A percentile compares a stretch with the other conserved stretches of the same genome.
phyloP scores from a whole-genome alignment of 2,329 filamentous ascomycete genomes.

The Chrysoporthe cubensis region DNA sequence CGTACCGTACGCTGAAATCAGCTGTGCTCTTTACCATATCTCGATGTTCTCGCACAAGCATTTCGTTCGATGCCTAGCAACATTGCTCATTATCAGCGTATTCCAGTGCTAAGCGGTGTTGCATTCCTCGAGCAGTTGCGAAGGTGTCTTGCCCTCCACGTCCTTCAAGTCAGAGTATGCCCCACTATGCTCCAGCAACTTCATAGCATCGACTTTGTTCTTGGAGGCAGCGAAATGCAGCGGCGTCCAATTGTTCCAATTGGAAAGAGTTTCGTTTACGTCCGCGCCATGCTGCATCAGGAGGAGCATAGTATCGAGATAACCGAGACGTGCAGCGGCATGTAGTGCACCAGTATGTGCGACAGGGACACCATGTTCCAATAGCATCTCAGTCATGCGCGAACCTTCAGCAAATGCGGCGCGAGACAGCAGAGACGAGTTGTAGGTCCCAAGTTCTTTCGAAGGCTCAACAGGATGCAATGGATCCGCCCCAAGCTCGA shows the following conservation, averaged over 20 bases:
- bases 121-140: conserved; percentile 17
- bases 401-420: conserved; percentile 1
- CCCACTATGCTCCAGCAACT: conserved; percentile 18
- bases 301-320: conserved; percentile 19
- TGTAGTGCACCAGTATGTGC: background rate
- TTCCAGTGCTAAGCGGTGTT: conserved; percentile 6
- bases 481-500: conserved; percentile 19
- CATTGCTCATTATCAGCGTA: background rate
- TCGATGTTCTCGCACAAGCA: conserved; percentile 4
- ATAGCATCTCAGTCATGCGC: conserved; percentile 14
- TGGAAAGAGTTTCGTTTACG: background rate
- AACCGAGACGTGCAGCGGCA: background rate
- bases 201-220: conserved; percentile 15
- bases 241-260: conserved; percentile 16
- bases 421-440: conserved; percentile 18
- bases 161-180: conserved; percentile 22
- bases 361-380: conserved; percentile 13
- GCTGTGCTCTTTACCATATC: conserved; percentile 11
- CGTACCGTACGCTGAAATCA: background rate
- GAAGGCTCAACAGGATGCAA: background rate
- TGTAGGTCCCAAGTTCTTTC: background rate
- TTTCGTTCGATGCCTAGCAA: background rate
- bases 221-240: conserved; percentile 21
- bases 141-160: conserved; percentile 15
- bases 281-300: conserved; percentile 17